Conservation (phyloP, 2,329 filamentous ascomycete genomes). For the Ophiocordyceps camponoti-saundersi region DNA sequence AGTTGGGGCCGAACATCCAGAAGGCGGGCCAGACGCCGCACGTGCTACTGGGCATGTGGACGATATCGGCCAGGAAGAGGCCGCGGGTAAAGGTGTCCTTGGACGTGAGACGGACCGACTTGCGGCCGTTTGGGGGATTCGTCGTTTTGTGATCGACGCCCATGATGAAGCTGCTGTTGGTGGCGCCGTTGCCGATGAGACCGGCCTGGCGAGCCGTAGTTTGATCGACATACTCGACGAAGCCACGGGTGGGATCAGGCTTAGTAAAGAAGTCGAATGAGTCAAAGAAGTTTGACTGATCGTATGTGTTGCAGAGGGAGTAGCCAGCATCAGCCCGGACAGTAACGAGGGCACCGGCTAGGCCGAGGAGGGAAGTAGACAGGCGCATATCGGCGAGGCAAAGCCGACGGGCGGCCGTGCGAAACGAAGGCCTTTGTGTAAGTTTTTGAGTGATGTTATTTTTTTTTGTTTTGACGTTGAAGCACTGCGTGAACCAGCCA, state of each 20-base stretch:
- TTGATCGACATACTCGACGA: conserved; percentile 50
- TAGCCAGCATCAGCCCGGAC: conserved; percentile 17
- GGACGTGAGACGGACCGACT: conserved; percentile 53
- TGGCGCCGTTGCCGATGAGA: conserved; percentile 34
- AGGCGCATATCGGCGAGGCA: conserved; percentile 6
- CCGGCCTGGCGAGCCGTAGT: conserved; percentile 37
- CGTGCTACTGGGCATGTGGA: conserved; percentile 55
- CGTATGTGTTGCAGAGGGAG: conserved; percentile 27
- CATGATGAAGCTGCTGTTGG: conserved; percentile 42
- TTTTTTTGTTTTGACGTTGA: too few species aligned
- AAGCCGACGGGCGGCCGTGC: neutral
- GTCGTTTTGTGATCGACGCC: conserved; percentile 48
- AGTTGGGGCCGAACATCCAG: conserved; percentile 49
- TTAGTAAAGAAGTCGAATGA: conserved; percentile 37
- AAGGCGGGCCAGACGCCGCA: conserved; percentile 68
- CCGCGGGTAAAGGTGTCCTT: conserved; percentile 49
- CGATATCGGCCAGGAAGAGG: conserved; percentile 56
- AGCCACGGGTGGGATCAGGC: conserved; percentile 57
- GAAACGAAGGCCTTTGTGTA: neutral
- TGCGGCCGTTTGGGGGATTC: conserved; percentile 41
- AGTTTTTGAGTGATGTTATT: too few species aligned
- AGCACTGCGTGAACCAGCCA: conserved; percentile 5
- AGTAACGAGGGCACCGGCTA: conserved; percentile 7
- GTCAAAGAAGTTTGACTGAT: conserved; percentile 37
- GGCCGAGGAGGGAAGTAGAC: neutral